phyloP scores from a whole-genome alignment of 2,329 filamentous ascomycete species.

The Dryadomyces quercivorus region DNA sequence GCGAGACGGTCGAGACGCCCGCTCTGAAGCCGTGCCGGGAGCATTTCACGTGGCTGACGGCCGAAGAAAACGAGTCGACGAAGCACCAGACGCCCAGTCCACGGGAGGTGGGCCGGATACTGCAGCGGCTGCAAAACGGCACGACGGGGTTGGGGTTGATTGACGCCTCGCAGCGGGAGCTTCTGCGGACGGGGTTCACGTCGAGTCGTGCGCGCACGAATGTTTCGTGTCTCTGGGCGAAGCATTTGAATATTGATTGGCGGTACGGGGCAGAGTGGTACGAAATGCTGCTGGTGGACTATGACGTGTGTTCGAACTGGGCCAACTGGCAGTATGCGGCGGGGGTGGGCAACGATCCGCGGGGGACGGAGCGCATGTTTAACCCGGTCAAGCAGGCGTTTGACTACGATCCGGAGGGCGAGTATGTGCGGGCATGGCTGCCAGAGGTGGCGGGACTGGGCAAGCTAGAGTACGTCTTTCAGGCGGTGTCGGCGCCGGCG shows the following conservation, averaged over 20 bases:
- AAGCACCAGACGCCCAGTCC: conserved; percentile 26
- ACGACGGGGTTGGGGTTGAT: conserved; percentile 66
- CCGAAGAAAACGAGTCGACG: conserved; percentile 18
- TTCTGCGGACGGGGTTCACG: conserved; percentile 65
- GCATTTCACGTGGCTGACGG: conserved; percentile 32
- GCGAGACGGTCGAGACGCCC: neutral
- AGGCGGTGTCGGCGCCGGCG: conserved; percentile 51
- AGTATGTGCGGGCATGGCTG: conserved; percentile 63
- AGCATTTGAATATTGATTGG: conserved; percentile 68
- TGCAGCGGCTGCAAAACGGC: conserved; percentile 52
- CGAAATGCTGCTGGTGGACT: conserved; percentile 61
- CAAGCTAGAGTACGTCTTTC: conserved; percentile 47
- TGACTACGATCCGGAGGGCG: conserved; percentile 60
- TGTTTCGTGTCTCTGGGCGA: conserved; percentile 60
- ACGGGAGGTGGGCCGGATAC: conserved; percentile 30
- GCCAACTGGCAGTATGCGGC: conserved; percentile 75
- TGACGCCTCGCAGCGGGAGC: conserved; percentile 64
- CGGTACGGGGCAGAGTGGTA: conserved; percentile 66
- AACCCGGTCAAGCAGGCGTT: conserved; percentile 73
- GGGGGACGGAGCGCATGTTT: conserved; percentile 60
- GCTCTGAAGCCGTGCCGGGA: conserved; percentile 14
- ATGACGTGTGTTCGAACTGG: conserved; percentile 68
- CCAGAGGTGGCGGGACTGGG: conserved; percentile 37
- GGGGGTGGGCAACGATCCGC: conserved; percentile 68
- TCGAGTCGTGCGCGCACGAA: conserved; percentile 68